Percentiles rank a stretch among this genome's conserved stretches.
Evolutionary conservation across 2,329 filamentous ascomycete species (phyloP).

Genomic region (Cordyceps tenuipes): DNA sequence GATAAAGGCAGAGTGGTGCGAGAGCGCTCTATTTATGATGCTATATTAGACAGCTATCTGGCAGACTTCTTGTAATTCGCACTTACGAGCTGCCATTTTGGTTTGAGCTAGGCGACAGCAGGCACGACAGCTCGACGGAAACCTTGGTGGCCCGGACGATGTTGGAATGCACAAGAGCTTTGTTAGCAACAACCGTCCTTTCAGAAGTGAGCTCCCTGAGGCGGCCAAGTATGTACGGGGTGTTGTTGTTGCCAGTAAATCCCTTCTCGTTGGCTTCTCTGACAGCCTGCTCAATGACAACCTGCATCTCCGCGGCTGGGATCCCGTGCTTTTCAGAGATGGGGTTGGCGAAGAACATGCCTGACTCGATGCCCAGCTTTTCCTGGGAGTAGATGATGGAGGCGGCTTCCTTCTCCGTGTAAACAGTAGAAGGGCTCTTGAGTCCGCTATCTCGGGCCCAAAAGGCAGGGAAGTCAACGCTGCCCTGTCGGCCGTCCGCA

Average conservation of each 20-base stretch:
- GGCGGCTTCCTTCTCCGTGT: conserved; percentile 73
- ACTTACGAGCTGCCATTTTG: conserved; percentile 30
- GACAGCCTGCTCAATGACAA: conserved; percentile 60
- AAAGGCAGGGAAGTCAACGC: conserved; percentile 84
- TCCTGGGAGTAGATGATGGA: conserved; percentile 79
- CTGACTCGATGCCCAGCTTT: conserved; percentile 62
- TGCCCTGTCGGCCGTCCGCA: conserved; percentile 64
- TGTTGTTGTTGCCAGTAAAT: conserved; percentile 67
- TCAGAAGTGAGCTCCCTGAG: conserved; percentile 71
- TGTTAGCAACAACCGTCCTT: conserved; percentile 66
- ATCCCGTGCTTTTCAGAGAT: conserved; percentile 66
- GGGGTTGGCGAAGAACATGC: conserved; percentile 82
- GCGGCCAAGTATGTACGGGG: conserved; percentile 70
- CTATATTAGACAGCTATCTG: conserved; percentile 28
- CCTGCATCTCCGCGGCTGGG: conserved; percentile 61
- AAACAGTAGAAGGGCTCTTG: conserved; percentile 66
- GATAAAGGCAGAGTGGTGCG: neutral
- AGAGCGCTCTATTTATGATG: conserved; percentile 20
- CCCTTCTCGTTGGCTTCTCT: conserved; percentile 56
- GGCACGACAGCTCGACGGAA: conserved; percentile 42
- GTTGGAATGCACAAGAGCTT: conserved; percentile 48
- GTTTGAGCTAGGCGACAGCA: conserved; percentile 27
- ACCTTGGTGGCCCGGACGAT: conserved; percentile 47
- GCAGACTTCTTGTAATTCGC: conserved; percentile 16
- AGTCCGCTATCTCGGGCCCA: conserved; percentile 83